A percentile compares a stretch with the other conserved stretches of the same genome.
phyloP scores from a whole-genome alignment of 140 eudicot species.

The Senecio squalidus region DNA sequence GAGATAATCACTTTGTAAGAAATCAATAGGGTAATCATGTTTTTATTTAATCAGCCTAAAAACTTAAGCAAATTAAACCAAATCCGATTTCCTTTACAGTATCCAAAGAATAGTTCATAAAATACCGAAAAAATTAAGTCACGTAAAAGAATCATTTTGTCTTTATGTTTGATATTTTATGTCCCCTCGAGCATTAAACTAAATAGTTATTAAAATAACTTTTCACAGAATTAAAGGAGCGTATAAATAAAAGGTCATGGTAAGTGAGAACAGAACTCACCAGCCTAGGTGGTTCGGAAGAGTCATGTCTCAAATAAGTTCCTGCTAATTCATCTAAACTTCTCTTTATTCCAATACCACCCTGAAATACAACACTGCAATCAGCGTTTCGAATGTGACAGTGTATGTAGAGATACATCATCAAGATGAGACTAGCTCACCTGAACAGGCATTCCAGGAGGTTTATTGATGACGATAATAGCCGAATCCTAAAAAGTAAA shows the following conservation, averaged over 20 bases:
- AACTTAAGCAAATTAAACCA: neutral
- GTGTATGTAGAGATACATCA: neutral
- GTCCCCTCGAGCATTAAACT: no score
- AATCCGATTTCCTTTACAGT: neutral
- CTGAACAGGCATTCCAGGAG: slow-evolving; percentile 98
- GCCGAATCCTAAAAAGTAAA: slow-evolving; percentile 62
- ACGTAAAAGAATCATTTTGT: no score
- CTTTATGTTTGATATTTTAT: no score
- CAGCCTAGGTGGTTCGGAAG: slow-evolving; percentile 75
- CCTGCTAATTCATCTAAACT: slow-evolving; percentile 94
- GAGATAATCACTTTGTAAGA: neutral
- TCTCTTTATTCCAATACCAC: slow-evolving; percentile 80
- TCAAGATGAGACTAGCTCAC: slow-evolving; percentile 26
- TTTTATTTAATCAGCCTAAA: neutral
- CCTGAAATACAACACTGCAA: slow-evolving; percentile 38
- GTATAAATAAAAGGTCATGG: neutral
- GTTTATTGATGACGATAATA: slow-evolving; percentile 84
- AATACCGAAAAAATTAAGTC: neutral
- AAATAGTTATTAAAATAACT: neutral
- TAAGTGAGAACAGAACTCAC: slow-evolving; percentile 49
- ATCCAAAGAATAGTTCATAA: neutral
- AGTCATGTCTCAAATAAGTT: slow-evolving; percentile 63
- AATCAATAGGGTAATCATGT: neutral
- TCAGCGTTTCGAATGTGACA: neutral
- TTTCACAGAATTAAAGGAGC: neutral